Conservation (phyloP, 495 filamentous ascomycete species). For the Tuber aestivum region DNA sequence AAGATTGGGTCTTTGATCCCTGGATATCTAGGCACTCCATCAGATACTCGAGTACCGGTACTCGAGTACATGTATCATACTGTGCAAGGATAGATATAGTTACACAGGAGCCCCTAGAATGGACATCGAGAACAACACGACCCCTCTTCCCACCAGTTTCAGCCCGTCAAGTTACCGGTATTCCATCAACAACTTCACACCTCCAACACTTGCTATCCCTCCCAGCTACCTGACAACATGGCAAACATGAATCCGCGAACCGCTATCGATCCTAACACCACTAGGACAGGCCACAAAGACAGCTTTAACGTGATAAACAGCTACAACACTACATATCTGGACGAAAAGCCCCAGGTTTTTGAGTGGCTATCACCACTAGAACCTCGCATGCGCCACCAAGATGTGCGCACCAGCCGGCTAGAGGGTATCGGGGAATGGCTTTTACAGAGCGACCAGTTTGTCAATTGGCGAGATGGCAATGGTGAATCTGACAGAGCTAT, state of each 20-base stretch:
- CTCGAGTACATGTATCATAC: too few relatives aligned
- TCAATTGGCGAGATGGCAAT: not conserved
- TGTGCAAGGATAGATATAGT: too few relatives aligned
- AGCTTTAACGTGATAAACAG: not conserved
- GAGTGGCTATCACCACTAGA: not conserved
- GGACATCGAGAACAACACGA: too few relatives aligned
- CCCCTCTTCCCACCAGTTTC: too few relatives aligned
- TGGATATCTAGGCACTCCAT: too few relatives aligned
- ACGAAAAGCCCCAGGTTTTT: not conserved
- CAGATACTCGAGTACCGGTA: too few relatives aligned
- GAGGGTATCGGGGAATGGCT: not conserved
- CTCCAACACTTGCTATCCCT: not conserved
- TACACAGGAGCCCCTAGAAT: too few relatives aligned
- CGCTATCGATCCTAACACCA: not conserved
- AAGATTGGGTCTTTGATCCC: too few relatives aligned
- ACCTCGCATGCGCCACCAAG: not conserved
- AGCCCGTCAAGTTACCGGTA: not conserved
- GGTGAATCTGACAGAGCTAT: not conserved
- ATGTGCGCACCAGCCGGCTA: not conserved
- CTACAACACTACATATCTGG: not conserved
- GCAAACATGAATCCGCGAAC: not conserved
- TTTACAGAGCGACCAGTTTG: not conserved
- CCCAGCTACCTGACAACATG: not conserved
- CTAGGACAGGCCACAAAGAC: not conserved
- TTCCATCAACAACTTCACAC: not conserved